Evolutionary conservation across 306 rosid species (phyloP).

Genomic region (Glycyrrhiza uralensis): DNA sequence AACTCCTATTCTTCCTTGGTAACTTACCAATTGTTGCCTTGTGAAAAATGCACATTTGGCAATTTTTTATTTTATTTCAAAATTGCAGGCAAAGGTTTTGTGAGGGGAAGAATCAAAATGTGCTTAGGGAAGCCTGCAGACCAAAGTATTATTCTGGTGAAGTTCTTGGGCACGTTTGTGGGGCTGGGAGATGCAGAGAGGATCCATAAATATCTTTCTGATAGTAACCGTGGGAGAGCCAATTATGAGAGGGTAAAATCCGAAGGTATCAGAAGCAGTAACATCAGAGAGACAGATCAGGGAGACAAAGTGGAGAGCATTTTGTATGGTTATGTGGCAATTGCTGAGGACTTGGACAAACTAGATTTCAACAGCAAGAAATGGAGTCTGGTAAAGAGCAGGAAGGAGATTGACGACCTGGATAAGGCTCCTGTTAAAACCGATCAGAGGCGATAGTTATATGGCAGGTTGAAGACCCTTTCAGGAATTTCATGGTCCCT

Average conservation of each 20-base stretch:
- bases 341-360: slow-evolving; percentile 76
- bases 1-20: not conserved
- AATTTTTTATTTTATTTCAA: slow-evolving; percentile 3
- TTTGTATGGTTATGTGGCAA: slow-evolving; percentile 76
- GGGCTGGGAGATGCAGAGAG: slow-evolving; percentile 58
- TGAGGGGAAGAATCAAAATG: slow-evolving; percentile 71
- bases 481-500: slow-evolving; percentile 4
- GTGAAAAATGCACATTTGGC: slow-evolving; percentile 18
- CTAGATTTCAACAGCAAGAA: slow-evolving; percentile 66
- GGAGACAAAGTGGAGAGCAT: slow-evolving; percentile 51
- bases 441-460: slow-evolving; percentile 36
- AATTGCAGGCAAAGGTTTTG: slow-evolving; percentile 76
- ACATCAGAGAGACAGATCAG: slow-evolving; percentile 7
- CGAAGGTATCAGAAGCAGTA: slow-evolving; percentile 25
- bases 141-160: slow-evolving; percentile 51
- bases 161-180: slow-evolving; percentile 48
- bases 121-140: slow-evolving; percentile 59
- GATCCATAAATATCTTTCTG: slow-evolving; percentile 45
- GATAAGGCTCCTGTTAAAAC: slow-evolving; percentile 78
- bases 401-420: slow-evolving; percentile 75
- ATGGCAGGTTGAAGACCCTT: slow-evolving; percentile 11
- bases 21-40: slow-evolving; percentile 13
- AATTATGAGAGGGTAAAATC: slow-evolving; percentile 38
- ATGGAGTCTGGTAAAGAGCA: slow-evolving; percentile 65
- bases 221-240: slow-evolving; percentile 34